Base-by-base conservation (phyloP, 768 basidiomycete genomes). In the Tulasnella sp. region DNA sequence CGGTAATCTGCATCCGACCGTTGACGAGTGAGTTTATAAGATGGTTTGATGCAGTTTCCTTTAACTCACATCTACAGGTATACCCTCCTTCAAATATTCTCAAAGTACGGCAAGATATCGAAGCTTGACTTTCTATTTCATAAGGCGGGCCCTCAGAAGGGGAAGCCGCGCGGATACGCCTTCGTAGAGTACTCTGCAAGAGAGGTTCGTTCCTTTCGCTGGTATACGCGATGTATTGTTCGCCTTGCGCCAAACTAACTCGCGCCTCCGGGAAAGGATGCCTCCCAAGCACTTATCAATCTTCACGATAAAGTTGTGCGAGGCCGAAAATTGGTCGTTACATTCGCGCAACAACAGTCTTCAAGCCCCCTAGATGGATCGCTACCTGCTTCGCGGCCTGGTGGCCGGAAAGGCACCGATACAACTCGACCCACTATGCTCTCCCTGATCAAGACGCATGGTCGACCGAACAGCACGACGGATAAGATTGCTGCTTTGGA, bases 71-170 rank as follows among this genome's bases (percentile, higher is more conserved):
- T 15, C n/a, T 56, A 51, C 67, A 95, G 92, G 71, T 90, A 91
- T 72, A 76, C 89, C 3, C 77, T 99, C 15, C 80, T 98, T 21
- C 88, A 94, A 71, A 72, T 94, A 34, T 96, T 96, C 72, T 80
- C 86, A 30, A 93, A 87, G 72, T 93, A 84, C 70, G 96, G 96
- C 56, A 92, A 90, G 72, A 80, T 98, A 62, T 80, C 90, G 21
- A 90, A 92, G 65, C 79, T 97, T 53, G 96, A 99, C 71, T 97
- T 84, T 70, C 78, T 97, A 63, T 97, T 97, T 68, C 94, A 99
- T 77, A 97, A 95, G 72, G 76, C 86, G 0, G 96, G 95, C 0
- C 78, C 83, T 11, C 72, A 84, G 67, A 93, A 85, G 69, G 96
- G 96, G 17, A 96, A 89, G 70, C 94, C 96, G 0, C 77, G 94